These are phyloP conservation scores for Hericium erinaceus DNA, from an alignment of 768 basidiomycete species.

Conservation along the genomic window DNA sequence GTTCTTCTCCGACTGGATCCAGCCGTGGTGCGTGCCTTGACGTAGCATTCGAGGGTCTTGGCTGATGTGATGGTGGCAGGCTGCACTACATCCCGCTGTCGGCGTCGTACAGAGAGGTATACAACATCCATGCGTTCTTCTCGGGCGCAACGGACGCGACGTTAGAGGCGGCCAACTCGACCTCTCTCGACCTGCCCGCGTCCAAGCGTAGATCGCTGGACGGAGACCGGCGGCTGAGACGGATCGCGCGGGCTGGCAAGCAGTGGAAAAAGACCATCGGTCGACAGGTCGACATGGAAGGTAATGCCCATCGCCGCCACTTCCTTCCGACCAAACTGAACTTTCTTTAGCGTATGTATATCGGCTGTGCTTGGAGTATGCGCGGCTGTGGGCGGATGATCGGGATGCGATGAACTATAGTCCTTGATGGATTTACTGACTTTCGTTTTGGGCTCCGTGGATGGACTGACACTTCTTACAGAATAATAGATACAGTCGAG, in stretches of 20 bases:
- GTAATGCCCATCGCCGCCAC: slow-evolving; percentile 31
- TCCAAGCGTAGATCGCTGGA: slow-evolving; percentile 34
- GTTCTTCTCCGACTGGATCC: slow-evolving; percentile 85
- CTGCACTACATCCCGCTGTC: slow-evolving; percentile 93
- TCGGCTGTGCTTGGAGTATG: slow-evolving; percentile 83
- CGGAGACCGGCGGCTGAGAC: slow-evolving; percentile 62
- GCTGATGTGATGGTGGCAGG: slow-evolving; percentile 32
- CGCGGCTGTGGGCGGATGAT: slow-evolving; percentile 76
- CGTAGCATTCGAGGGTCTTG: not conserved
- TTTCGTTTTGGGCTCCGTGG: too few relatives aligned
- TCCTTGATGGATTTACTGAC: not conserved
- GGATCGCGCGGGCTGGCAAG: slow-evolving; percentile 88
- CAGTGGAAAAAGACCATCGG: slow-evolving; percentile 85
- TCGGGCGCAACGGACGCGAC: slow-evolving; percentile 68
- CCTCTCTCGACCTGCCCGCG: slow-evolving; percentile 23
- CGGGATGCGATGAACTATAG: slow-evolving; percentile 56
- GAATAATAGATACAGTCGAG: too few relatives aligned
- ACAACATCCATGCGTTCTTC: slow-evolving; percentile 91
- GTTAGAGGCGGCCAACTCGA: slow-evolving; percentile 43
- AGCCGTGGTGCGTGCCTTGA: slow-evolving; percentile 59
- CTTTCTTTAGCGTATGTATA: slow-evolving; percentile 76
- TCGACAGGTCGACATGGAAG: slow-evolving; percentile 86
- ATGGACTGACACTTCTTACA: too few relatives aligned
- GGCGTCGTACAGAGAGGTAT: slow-evolving; percentile 79
- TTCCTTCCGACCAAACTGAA: slow-evolving; percentile 9